Evolutionary conservation across 306 rosid species (phyloP).

Genomic region (Astragalus membranaceus): DNA sequence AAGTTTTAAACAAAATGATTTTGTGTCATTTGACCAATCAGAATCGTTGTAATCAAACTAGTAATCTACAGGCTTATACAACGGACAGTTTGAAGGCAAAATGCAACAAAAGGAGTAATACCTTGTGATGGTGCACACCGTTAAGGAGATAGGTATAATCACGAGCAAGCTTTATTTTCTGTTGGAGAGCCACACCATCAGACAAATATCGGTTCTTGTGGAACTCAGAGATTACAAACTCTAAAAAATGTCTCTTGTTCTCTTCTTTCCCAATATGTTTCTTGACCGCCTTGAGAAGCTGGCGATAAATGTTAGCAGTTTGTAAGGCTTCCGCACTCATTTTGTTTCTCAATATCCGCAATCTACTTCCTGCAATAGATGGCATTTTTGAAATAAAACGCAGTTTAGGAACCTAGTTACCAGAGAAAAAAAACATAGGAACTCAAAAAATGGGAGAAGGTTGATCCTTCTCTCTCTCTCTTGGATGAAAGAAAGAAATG

Average conservation of each 20-base stretch:
- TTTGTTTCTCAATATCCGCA: constrained; percentile 15
- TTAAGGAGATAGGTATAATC: constrained; percentile 69
- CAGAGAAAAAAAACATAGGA: background rate
- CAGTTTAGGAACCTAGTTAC: background rate
- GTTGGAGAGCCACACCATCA: constrained; percentile 45
- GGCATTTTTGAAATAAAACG: background rate
- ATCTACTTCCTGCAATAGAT: constrained; percentile 27
- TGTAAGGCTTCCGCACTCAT: constrained; percentile 61
- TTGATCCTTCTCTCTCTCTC: background rate
- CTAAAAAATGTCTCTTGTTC: constrained; percentile 50
- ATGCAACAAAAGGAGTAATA: constrained; percentile 14
- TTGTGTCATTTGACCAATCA: background rate
- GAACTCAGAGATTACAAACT: constrained; percentile 58
- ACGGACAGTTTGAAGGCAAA: background rate
- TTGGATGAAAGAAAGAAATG: background rate
- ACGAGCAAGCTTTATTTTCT: constrained; percentile 63
- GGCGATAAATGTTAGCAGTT: constrained; percentile 58
- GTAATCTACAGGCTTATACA: background rate
- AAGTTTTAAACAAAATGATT: background rate
- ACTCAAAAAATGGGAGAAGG: background rate
- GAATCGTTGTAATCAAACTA: background rate
- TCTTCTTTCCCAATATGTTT: constrained; percentile 65
- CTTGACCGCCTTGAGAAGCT: constrained; percentile 69
- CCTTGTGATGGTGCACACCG: constrained; percentile 87
- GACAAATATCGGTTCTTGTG: constrained; percentile 34